Evolutionary conservation across 495 filamentous ascomycete species (phyloP).

Genomic region (Aspergillus diversus): DNA sequence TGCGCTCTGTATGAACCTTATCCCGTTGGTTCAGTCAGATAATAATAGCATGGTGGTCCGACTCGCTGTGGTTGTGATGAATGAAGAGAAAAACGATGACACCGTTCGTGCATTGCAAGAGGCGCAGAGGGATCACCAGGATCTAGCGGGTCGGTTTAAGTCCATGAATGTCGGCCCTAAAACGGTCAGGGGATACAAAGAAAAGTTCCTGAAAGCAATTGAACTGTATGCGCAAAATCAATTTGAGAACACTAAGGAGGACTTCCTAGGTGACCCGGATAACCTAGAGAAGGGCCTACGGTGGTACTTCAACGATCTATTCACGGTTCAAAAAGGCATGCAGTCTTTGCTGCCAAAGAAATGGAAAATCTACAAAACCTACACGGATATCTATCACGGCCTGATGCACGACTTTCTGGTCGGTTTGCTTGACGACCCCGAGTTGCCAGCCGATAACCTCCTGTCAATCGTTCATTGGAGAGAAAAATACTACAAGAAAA

Average conservation of each 20-base stretch:
- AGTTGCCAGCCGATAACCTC: constrained; percentile 75
- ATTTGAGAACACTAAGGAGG: constrained; percentile 71
- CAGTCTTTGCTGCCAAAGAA: constrained; percentile 88
- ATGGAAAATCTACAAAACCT: constrained; percentile 94
- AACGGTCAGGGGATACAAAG: constrained; percentile 92
- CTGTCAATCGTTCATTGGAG: constrained; percentile 93
- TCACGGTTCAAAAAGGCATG: constrained; percentile 89
- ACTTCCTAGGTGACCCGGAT: constrained; percentile 82
- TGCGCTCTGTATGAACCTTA: constrained; percentile 83
- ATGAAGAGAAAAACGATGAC: constrained; percentile 94
- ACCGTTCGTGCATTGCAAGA: constrained; percentile 88
- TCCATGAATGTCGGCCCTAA: constrained; percentile 91
- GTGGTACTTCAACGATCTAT: constrained; percentile 98
- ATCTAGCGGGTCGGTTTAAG: constrained; percentile 90
- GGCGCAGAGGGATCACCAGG: constrained; percentile 91
- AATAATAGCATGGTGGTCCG: constrained; percentile 89
- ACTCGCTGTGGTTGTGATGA: constrained; percentile 87
- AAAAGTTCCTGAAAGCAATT: constrained; percentile 86
- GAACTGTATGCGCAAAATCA: constrained; percentile 70
- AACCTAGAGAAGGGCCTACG: constrained; percentile 79
- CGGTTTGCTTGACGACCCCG: constrained; percentile 76
- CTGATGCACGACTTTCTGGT: constrained; percentile 94
- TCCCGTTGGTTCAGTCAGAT: constrained; percentile 79
- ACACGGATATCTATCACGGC: constrained; percentile 84
- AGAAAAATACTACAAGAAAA: constrained; percentile 93